A percentile compares a stretch with the other conserved stretches of the same genome.
Evolutionary conservation across 495 filamentous ascomycete species (phyloP).

Genomic region (Penicillium paradoxum): DNA sequence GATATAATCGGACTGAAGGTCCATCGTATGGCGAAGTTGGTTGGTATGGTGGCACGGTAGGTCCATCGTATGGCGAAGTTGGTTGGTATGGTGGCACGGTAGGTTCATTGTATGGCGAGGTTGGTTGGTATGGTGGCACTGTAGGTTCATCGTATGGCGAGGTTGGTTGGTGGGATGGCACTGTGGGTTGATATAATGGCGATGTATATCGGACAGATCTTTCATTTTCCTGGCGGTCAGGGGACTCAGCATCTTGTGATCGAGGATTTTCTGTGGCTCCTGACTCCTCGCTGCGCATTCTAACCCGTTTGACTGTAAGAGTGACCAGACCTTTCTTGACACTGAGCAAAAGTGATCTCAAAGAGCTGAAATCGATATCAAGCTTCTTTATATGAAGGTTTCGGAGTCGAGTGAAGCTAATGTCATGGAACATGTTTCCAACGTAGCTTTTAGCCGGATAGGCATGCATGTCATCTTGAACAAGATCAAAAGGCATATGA

Average conservation of each 20-base stretch:
- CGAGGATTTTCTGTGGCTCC: neutral
- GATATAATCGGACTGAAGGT: no score
- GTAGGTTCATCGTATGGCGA: neutral
- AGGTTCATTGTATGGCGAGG: neutral
- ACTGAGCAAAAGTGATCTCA: conserved; percentile 7
- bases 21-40: no score
- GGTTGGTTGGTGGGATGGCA: neutral
- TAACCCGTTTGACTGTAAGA: conserved; percentile 10
- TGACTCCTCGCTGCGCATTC: conserved; percentile 1
- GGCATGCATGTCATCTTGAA: neutral
- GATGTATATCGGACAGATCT: conserved; percentile 2
- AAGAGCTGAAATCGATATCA: conserved; percentile 9
- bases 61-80: neutral
- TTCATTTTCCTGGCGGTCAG: conserved; percentile 3
- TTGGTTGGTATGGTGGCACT: neutral
- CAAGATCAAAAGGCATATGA: conserved; percentile 4
- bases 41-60: neutral
- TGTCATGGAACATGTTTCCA: conserved; percentile 1
- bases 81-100: neutral
- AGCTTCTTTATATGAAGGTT: conserved; percentile 9
- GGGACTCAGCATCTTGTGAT: neutral
- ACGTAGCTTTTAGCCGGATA: conserved; percentile 2
- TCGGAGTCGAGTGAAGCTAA: conserved; percentile 10
- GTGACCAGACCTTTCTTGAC: conserved; percentile 6
- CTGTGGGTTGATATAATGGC: neutral